Base-by-base conservation (phyloP, 352 stramenopile species). In the Phytophthora podocarpi region DNA sequence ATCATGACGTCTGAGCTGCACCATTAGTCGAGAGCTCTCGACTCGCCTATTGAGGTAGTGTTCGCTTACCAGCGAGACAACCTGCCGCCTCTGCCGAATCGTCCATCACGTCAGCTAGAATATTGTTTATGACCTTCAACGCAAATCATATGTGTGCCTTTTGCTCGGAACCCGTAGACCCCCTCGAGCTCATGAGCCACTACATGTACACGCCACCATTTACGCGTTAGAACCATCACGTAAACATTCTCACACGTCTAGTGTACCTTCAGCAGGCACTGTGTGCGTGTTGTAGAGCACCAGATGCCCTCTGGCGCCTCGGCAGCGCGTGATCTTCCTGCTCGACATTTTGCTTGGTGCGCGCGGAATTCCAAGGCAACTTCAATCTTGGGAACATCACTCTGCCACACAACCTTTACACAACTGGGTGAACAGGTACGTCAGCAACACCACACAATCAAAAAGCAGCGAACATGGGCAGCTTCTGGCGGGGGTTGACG, bases 1-100 rank as follows among this genome's bases (percentile, higher is more conserved):
- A 92, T 89, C 80, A 92, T 90, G 24, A 92, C 61, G 31, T 92
- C 82, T 91, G 34, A 30, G 23, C 12, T 52, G 18, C 27, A 18
- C 23, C n/a, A 48, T 62, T 6, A 57, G n/a, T 5, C 27, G 31
- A 34, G 15, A 13, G 2, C 8, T 15, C 12, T 62, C 6, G 43
- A 28, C 8, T 30, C 24, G 5, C n/a, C 7, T 34, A 28, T 20
- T 26, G 6, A 12, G 1, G 21, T 42, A 23, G 18, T 7, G 3
- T 18, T 23, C 27, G 21, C 34, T 40, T 65, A 85, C 80, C 81
- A 36, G 81, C 81, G 4, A 89, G 63, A 49, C 81, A 89, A 5
- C 81, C 81, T 9, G 35, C 30, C 18, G 81, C 81, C 46, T 75
- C 79, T 89, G 46, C 20, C 34, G 4, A 12, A 2, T 24, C 15